Base-by-base conservation (phyloP, 164 flowering plant genomes). In the Aristolochia californica region DNA sequence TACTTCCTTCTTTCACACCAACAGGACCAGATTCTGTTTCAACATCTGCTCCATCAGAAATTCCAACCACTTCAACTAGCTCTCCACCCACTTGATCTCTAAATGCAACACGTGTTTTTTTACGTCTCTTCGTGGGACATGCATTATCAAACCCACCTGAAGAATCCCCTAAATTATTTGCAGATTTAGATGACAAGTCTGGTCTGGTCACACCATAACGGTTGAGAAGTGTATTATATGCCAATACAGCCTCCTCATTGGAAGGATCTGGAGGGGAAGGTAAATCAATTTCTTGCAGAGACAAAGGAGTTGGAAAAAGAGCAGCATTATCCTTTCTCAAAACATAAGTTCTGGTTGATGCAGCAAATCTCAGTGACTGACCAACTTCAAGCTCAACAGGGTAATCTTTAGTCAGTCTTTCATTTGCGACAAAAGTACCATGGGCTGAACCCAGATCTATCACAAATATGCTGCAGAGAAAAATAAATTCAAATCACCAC, bases 381-480 rank as follows among this genome's bases (percentile, higher is more conserved):
- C 99, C 99, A 20, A 73, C 95, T 76, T 93, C 97, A 56, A 93
- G 82, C 80, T 93, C 99, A 25, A 81, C 83, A 14, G 99, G 97
- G 30, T 67, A 76, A 53, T 89, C 97, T 68, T 93, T 93, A 23
- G 90, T 81, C 61, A 93, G 64, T 14, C 99, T 74, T 71, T 93
- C 97, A 72, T 85, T 93, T 51, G 97, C 97, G 65, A 89, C 99
- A 79, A 93, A 93, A 43, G 97, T 93, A 30, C 97, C 97, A 68
- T 93, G 98, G 14, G 81, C 98, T 63, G 99, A 89, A 57, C 99
- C 97, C 79, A 89, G 70, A 79, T 93, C 99, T 61, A 93, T 87
- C 27, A 93, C 97, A 66, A 72, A 93, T 55, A 93, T 65, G 77
- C 99, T 89, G 97, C 13, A 5, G 14, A 50, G 13, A 22, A 22